A percentile compares a stretch with the other conserved stretches of the same genome.
These are phyloP conservation scores for Pythium vanterpoolii DNA, from an alignment of 352 stramenopile species.

Conservation along the genomic window DNA sequence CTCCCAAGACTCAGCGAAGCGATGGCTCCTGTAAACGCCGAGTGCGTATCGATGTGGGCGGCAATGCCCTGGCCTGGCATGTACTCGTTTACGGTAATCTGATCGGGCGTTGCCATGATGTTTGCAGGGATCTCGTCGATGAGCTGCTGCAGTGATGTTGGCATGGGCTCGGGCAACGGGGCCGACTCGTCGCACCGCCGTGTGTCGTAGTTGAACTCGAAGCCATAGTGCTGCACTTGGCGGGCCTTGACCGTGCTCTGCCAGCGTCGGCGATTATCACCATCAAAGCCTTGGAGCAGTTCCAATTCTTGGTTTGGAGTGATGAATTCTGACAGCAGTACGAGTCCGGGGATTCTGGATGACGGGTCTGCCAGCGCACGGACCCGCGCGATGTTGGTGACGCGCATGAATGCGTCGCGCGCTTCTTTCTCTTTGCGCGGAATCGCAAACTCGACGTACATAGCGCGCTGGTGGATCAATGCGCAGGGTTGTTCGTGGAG, in stretches of 20 bases:
- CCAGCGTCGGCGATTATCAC: conserved; percentile 49
- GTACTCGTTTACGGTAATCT: conserved; percentile 91
- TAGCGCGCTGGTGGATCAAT: conserved; percentile 45
- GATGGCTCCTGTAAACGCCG: conserved; percentile 81
- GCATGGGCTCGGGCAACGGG: conserved; percentile 49
- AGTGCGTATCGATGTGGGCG: conserved; percentile 87
- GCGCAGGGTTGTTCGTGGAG: conserved; percentile 62
- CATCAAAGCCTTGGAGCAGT: conserved; percentile 60
- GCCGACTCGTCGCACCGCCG: conserved; percentile 49
- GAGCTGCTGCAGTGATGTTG: conserved; percentile 35
- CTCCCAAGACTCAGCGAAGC: conserved; percentile 72
- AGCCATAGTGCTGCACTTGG: conserved; percentile 88
- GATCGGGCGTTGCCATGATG: conserved; percentile 65
- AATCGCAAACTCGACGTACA: conserved; percentile 78
- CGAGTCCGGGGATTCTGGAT: conserved; percentile 53
- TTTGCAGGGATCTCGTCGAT: conserved; percentile 48
- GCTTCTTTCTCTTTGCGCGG: conserved; percentile 64
- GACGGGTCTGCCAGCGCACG: conserved; percentile 36
- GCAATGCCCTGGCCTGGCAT: conserved; percentile 85
- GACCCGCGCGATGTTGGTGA: conserved; percentile 54
- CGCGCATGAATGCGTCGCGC: conserved; percentile 51
- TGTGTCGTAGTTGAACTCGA: conserved; percentile 87
- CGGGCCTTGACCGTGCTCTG: conserved; percentile 72
- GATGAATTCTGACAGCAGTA: conserved; percentile 65
- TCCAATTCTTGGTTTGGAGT: conserved; percentile 46